Evolutionary conservation across 768 basidiomycete species (phyloP).

Genomic region (Rhizopogon rudus): DNA sequence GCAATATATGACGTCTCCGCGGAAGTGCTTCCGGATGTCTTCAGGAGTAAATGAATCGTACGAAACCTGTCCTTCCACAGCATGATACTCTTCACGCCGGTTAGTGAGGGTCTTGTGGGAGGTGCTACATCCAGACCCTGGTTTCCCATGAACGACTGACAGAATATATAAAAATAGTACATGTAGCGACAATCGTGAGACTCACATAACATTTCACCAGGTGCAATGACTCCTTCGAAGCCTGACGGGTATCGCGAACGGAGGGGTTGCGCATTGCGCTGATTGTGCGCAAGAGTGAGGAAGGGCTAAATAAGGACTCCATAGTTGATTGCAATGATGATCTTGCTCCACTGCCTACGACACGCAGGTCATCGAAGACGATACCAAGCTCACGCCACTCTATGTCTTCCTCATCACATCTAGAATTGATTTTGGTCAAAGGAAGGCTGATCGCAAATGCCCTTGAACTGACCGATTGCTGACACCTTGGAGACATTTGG

Average conservation of each 20-base stretch:
- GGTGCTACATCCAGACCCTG: conserved; percentile 55
- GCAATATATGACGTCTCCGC: conserved; percentile 42
- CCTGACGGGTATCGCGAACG: conserved; percentile 54
- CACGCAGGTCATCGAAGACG: conserved; percentile 45
- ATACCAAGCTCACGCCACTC: conserved; percentile 42
- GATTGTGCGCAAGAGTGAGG: conserved; percentile 32
- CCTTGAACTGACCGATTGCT: conserved; percentile 7
- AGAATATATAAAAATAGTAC: background rate
- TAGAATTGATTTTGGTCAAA: conserved; percentile 5
- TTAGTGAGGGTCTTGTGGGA: conserved; percentile 50
- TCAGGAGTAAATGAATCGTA: conserved; percentile 42
- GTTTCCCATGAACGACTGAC: conserved; percentile 77
- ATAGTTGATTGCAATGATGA: conserved; percentile 45
- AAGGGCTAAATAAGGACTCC: conserved; percentile 49
- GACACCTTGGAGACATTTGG: conserved; percentile 12
- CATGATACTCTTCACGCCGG: conserved; percentile 34
- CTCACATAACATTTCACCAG: conserved; percentile 73
- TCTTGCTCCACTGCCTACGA: conserved; percentile 42
- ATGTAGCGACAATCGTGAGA: conserved; percentile 23
- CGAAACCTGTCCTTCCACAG: conserved; percentile 36
- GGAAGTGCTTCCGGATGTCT: conserved; percentile 40
- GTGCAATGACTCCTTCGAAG: conserved; percentile 60
- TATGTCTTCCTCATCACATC: conserved; percentile 28
- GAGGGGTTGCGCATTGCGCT: conserved; percentile 53
- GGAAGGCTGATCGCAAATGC: background rate